Evolutionary conservation across 2,329 filamentous ascomycete genomes (phyloP).

Genomic region (Calonectria honghensis): DNA sequence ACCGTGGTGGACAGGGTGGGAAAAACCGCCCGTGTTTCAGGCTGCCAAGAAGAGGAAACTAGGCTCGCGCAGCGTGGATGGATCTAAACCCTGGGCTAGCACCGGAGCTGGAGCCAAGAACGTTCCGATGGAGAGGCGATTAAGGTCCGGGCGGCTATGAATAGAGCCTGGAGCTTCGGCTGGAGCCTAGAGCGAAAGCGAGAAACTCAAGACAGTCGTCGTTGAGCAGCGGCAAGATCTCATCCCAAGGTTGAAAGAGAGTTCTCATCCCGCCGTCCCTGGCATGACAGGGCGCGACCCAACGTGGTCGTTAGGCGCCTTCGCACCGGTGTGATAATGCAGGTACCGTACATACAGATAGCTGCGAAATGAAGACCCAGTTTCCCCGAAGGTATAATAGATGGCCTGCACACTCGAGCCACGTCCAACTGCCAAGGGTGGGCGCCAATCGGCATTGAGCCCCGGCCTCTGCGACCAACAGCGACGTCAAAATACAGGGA

Average conservation of each 20-base stretch:
- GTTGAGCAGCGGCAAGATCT: neutral
- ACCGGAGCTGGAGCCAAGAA: conserved; percentile 18
- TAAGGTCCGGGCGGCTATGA: conserved; percentile 36
- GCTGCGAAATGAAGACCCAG: conserved; percentile 27
- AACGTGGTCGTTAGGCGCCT: neutral
- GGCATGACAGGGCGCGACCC: neutral
- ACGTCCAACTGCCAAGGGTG: conserved; percentile 21
- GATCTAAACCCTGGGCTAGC: conserved; percentile 26
- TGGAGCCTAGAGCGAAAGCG: neutral
- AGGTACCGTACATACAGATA: conserved; percentile 29
- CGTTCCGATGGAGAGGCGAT: conserved; percentile 7
- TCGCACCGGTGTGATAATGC: conserved; percentile 41
- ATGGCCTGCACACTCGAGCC: conserved; percentile 25
- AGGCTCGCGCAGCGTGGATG: conserved; percentile 10
- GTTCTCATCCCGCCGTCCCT: neutral
- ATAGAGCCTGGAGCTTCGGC: neutral
- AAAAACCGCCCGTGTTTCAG: conserved; percentile 31
- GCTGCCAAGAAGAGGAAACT: conserved; percentile 21
- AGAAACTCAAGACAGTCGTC: neutral
- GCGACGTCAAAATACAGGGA: conserved; percentile 27
- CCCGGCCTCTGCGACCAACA: conserved; percentile 6
- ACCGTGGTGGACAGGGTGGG: conserved; percentile 12
- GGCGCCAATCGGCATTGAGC: conserved; percentile 30
- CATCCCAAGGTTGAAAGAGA: neutral
- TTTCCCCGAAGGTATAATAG: conserved; percentile 27